Conservation (phyloP, 306 rosid genomes). For the Potentilla sterilis region DNA sequence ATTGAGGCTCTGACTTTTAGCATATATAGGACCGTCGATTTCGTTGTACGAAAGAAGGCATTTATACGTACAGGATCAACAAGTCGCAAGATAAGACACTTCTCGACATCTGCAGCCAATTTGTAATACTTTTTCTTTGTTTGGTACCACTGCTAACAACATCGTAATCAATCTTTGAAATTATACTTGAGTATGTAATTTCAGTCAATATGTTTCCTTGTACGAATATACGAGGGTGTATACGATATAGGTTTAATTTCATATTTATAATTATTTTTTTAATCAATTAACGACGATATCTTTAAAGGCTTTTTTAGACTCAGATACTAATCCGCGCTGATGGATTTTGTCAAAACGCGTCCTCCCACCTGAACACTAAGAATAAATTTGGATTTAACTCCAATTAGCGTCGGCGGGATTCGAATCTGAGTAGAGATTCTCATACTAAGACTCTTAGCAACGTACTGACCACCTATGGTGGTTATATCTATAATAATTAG, state of each 20-base stretch:
- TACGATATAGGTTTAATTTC: background rate
- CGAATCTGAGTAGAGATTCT: too few relatives aligned
- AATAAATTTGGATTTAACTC: too few relatives aligned
- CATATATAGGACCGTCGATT: background rate
- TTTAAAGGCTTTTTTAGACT: too few relatives aligned
- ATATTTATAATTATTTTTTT: background rate
- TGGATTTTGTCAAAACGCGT: too few relatives aligned
- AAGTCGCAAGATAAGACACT: background rate
- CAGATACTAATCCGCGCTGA: too few relatives aligned
- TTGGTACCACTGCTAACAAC: background rate
- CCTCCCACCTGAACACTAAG: too few relatives aligned
- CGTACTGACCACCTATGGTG: too few relatives aligned
- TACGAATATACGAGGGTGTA: background rate
- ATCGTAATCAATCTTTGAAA: background rate
- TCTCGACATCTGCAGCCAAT: background rate
- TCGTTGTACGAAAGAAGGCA: background rate
- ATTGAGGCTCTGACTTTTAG: background rate
- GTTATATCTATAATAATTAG: background rate
- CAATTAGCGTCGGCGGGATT: too few relatives aligned
- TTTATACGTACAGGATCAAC: background rate
- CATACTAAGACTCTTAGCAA: too few relatives aligned
- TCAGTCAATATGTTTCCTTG: background rate
- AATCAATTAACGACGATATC: too few relatives aligned
- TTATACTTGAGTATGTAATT: background rate
- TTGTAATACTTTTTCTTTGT: background rate